Evolutionary conservation across 371 early-diverging fungal genomes (phyloP).

Genomic region (Thermomucor indicae-seudaticae): DNA sequence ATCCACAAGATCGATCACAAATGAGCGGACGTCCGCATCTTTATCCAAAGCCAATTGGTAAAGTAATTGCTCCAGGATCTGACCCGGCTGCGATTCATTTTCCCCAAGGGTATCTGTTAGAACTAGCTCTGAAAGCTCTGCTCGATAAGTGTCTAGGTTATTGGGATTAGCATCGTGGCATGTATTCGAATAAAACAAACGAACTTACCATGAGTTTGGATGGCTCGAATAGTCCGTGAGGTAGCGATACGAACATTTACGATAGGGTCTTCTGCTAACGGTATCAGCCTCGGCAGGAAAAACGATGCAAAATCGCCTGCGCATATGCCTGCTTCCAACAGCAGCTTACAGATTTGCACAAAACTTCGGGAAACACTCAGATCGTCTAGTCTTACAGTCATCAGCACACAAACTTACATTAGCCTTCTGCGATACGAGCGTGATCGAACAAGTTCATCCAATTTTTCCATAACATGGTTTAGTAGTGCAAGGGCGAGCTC

Average conservation of each 20-base stretch:
- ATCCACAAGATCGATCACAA: constrained; percentile 21
- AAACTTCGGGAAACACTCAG: constrained; percentile 16
- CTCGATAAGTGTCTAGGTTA: constrained; percentile 11
- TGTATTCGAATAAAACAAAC: background rate
- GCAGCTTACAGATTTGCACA: constrained; percentile 33
- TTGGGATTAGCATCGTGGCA: background rate
- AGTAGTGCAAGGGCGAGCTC: constrained; percentile 37
- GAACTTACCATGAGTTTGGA: constrained; percentile 25
- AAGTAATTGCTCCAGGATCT: constrained; percentile 22
- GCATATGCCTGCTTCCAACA: constrained; percentile 35
- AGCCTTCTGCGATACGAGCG: constrained; percentile 36
- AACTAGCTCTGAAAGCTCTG: constrained; percentile 5
- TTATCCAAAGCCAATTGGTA: constrained; percentile 28
- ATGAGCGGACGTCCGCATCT: constrained; percentile 31
- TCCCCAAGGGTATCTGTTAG: constrained; percentile 8
- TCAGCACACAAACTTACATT: constrained; percentile 21
- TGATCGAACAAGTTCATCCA: constrained; percentile 44
- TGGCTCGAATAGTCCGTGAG: constrained; percentile 19
- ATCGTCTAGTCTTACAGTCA: background rate
- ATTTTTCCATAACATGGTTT: constrained; percentile 45
- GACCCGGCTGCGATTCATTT: constrained; percentile 14
- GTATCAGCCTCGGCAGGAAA: constrained; percentile 32
- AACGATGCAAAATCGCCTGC: constrained; percentile 38
- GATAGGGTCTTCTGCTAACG: constrained; percentile 28
- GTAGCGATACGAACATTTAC: constrained; percentile 43